Evolutionary conservation across 2,329 filamentous ascomycete genomes (phyloP), one percentile per base, ranked within the genome.

Genomic region (Cryoendolithus antarcticus): DNA sequence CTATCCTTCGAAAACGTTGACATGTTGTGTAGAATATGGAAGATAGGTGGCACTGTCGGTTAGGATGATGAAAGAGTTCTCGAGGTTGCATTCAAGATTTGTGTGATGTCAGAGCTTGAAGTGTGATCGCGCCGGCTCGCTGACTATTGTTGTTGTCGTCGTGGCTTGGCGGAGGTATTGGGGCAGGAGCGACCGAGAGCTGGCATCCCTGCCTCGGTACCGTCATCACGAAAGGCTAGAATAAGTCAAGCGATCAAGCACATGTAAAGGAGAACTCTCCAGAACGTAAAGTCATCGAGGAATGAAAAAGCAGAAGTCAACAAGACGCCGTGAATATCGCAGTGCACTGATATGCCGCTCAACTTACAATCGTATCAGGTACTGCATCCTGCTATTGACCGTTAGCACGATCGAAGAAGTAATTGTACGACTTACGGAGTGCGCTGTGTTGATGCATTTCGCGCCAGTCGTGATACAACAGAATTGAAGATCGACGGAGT

Each of bases 381-480:
- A 24, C 29, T 12, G 13, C 15, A 21, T 34, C 39, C 39, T 41
- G 37, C 34, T 28, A 19, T 21, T 10, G 34, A 34, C 29, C 30
- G 39, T 41, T 33, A 41, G 39, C 39, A 41, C 34, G 39, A 41
- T 41, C 39, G 39, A 41, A 37, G 37, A 27, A 11, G 34, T 9
- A 30, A 37, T 28, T 33, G 6, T n/a, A 36, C 12, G 30, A 41
- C 34, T 41, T 35, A 41, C 39, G 24, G 34, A 27, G 24, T 27
- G 24, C 24, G 24, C 24, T 27, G 24, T 8, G 24, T 27, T 27
- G 24, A 27, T 27, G 24, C 15, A 27, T 8, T 8, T 27, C 24
- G 24, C 4, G 4, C 24, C 7, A 8, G 24, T 27, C 24, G 5
- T 27, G 24, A 27, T 19, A 19, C 15, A 19, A 19, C 15, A 19